A percentile compares a stretch with the other conserved stretches of the same genome.
phyloP scores from a whole-genome alignment of 2,329 filamentous ascomycete species.

The Xylariaceae sp. region DNA sequence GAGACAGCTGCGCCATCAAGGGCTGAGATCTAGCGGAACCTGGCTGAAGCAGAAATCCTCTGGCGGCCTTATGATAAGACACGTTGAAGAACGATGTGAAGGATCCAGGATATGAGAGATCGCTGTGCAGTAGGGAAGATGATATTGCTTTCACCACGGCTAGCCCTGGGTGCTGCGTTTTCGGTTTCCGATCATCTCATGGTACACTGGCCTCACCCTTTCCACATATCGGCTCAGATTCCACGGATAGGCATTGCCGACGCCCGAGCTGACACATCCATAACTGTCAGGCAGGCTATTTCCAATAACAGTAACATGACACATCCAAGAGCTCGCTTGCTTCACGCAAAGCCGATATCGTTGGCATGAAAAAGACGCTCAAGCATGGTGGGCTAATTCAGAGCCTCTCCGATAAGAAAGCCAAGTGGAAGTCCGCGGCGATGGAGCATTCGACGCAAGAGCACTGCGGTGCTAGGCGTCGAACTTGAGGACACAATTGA shows the following conservation, averaged over 20 bases:
- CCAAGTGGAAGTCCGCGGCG: conserved; percentile 20
- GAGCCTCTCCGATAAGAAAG: conserved; percentile 24
- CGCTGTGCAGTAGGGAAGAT: conserved; percentile 27
- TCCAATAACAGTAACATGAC: conserved; percentile 35
- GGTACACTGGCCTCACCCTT: conserved; percentile 4
- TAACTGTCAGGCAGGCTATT: conserved; percentile 26
- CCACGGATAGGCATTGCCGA: too few species aligned
- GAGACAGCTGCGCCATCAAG: conserved; percentile 36
- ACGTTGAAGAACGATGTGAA: conserved; percentile 38
- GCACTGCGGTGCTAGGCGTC: conserved; percentile 21
- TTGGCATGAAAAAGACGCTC: conserved; percentile 23
- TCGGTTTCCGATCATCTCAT: conserved; percentile 1
- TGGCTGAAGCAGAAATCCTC: conserved; percentile 29
- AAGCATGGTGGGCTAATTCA: conserved; percentile 32
- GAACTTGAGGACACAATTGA: conserved; percentile 19
- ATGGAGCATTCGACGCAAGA: conserved; percentile 23
- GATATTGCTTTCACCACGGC: conserved; percentile 18
- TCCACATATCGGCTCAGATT: not conserved
- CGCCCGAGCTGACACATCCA: conserved; percentile 8
- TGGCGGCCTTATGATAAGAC: conserved; percentile 20
- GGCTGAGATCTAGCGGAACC: conserved; percentile 36
- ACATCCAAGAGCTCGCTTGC: conserved; percentile 34
- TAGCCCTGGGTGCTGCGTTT: conserved; percentile 4
- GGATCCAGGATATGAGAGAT: conserved; percentile 36
- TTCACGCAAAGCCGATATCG: conserved; percentile 27